phyloP scores from a whole-genome alignment of 1,139 yeast genomes.

The Cylindricascospora bacillispora region DNA sequence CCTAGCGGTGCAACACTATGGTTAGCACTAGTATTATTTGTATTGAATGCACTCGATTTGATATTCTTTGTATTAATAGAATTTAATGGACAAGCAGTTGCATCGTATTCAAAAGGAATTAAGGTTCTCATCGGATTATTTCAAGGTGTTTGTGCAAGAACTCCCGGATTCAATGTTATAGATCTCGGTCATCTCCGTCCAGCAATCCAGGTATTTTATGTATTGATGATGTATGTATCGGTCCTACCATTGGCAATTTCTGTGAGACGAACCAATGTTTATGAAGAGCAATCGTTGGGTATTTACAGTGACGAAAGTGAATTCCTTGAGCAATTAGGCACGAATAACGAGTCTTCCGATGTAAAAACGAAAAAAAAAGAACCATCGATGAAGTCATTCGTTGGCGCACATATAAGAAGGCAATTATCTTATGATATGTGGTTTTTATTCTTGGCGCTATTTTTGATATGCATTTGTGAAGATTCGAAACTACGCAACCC shows the following conservation, averaged over 20 bases:
- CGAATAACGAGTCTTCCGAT: background rate
- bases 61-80: conserved; percentile 69
- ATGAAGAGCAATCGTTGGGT: conserved; percentile 94
- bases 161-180: conserved; percentile 76
- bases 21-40: conserved; percentile 64
- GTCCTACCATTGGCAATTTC: conserved; percentile 92
- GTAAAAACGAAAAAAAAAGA: conserved; percentile 5
- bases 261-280: conserved; percentile 88
- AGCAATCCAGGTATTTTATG: conserved; percentile 81
- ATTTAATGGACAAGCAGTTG: conserved; percentile 36
- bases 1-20: conserved; percentile 94
- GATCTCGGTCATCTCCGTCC: conserved; percentile 63
- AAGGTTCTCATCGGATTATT: conserved; percentile 68
- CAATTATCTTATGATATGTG: conserved; percentile 90
- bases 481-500: conserved; percentile 42
- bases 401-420: conserved; percentile 77
- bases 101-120: conserved; percentile 46
- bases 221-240: conserved; percentile 96
- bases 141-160: conserved; percentile 84
- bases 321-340: too few relatives aligned
- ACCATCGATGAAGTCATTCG: conserved; percentile 37
- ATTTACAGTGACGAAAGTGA: conserved; percentile 32
- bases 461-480: conserved; percentile 76
- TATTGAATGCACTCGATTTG: conserved; percentile 63
- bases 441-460: conserved; percentile 78